Conservation (phyloP, 1,284 basidiomycete species). For the Fomitopsis schrenkii region DNA sequence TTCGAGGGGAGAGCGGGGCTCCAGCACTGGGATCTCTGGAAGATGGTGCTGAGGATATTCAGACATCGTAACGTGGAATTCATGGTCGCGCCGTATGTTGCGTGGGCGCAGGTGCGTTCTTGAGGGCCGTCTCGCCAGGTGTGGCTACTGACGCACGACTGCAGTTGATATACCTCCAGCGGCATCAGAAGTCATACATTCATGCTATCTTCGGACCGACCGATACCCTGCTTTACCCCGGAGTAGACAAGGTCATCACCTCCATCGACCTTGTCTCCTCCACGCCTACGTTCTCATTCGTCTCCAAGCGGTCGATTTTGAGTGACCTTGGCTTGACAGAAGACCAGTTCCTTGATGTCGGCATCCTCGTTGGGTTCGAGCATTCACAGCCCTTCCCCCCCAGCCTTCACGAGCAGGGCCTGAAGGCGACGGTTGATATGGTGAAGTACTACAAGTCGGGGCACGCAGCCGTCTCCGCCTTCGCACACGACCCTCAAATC, state of each 20-base stretch:
- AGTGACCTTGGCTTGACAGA: slow-evolving; percentile 74
- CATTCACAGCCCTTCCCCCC: slow-evolving; percentile 86
- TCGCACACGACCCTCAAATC: slow-evolving; percentile 74
- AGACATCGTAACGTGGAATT: slow-evolving; percentile 96
- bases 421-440: slow-evolving; percentile 86
- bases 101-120: slow-evolving; percentile 82
- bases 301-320: slow-evolving; percentile 78
- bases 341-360: slow-evolving; percentile 95
- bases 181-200: slow-evolving; percentile 91
- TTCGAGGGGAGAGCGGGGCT: slow-evolving; percentile 72
- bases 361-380: slow-evolving; percentile 89
- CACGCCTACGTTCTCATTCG: slow-evolving; percentile 77
- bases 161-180: slow-evolving; percentile 90
- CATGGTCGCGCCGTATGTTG: slow-evolving; percentile 91
- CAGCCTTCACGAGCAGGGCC: slow-evolving; percentile 70
- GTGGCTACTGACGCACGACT: slow-evolving; percentile 7
- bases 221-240: slow-evolving; percentile 88
- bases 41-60: slow-evolving; percentile 89
- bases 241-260: slow-evolving; percentile 90
- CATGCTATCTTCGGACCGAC: slow-evolving; percentile 92
- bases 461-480: slow-evolving; percentile 74
- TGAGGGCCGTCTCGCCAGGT: slow-evolving; percentile 14
- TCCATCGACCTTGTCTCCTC: slow-evolving; percentile 70
- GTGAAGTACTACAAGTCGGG: slow-evolving; percentile 89
- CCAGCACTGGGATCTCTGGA: slow-evolving; percentile 86